Evolutionary conservation across 257 asterid species (phyloP), one percentile per base, ranked within the genome.

Genomic region (Rehmannia glutinosa): DNA sequence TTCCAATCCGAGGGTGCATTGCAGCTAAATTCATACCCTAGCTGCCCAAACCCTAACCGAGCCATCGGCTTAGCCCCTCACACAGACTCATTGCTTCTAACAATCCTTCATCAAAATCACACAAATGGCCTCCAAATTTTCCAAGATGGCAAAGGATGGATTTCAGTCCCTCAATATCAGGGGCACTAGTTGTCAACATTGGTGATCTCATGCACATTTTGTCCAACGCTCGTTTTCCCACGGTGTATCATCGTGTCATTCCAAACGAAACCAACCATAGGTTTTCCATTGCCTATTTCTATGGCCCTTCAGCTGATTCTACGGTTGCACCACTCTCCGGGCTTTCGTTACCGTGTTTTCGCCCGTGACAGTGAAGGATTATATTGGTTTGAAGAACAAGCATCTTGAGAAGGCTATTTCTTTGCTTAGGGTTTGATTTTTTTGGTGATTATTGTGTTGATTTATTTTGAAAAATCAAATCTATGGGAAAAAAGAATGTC

Each of bases 31-130:
- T 92, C 98, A 0, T 92, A 83, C 72, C 98, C 98, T 23, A 65
- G 78, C 8, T 92, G 98, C 68, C 98, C 97, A 8, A 81, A 84
- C 83, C 92, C 97, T 55, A 75, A 52, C 15, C 84, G 23, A 1
- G 89, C 96, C 13, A 59, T 92, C 17, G 98, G 98, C 10, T 73
- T 92, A 49, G 95, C 91, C 30, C 92, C 96, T 0, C 97, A 92
- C 73, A 92, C 98, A 0, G 98, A 92, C 41, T 73, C 98, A 0
- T 38, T 80, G 15, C 87, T 87, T 5, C 66, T 92, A 3, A 92
- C 98, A 8, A 81, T 92, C 50, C 87, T 92, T 30, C 92, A 89
- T n/a, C 98, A 92, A 49, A 85, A 77, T 11, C 54, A 79, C 62
- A 74, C 86, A 20, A 68, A 77, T 32, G 97, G 97, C 45, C 92